A percentile compares a stretch with the other conserved stretches of the same genome.
Conservation (phyloP, 768 basidiomycete species). For the Lactarius deliciosus region DNA sequence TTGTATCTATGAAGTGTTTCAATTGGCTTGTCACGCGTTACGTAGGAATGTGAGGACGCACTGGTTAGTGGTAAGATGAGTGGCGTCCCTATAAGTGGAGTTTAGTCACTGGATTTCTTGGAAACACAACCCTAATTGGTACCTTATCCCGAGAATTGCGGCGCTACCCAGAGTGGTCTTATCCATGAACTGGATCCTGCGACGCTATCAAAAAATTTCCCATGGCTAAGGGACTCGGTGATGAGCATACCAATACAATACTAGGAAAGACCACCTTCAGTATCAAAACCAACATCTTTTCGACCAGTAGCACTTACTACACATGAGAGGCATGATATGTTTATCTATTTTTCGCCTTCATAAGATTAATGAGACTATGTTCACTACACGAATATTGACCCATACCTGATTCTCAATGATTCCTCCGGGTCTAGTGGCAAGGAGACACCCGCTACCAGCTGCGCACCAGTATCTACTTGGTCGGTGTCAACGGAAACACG, state of each 20-base stretch:
- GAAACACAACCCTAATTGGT: slow-evolving; percentile 26
- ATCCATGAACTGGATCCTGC: slow-evolving; percentile 78
- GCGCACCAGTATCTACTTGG: slow-evolving; percentile 63
- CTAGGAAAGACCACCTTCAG: slow-evolving; percentile 35
- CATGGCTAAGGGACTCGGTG: background rate
- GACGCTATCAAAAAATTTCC: slow-evolving; percentile 23
- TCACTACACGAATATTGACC: too few species aligned
- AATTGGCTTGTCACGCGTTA: background rate
- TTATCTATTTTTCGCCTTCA: slow-evolving; percentile 56
- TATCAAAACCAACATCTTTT: slow-evolving; percentile 2
- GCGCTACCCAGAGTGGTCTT: slow-evolving; percentile 68
- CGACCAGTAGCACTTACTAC: slow-evolving; percentile 51
- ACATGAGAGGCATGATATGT: slow-evolving; percentile 71
- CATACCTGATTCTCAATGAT: slow-evolving; percentile 48
- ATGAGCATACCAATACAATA: slow-evolving; percentile 51
- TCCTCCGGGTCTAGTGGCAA: slow-evolving; percentile 52
- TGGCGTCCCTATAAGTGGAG: slow-evolving; percentile 45
- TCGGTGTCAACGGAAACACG: slow-evolving; percentile 43
- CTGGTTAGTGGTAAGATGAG: slow-evolving; percentile 66
- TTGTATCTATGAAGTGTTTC: slow-evolving; percentile 52
- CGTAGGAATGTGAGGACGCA: slow-evolving; percentile 35
- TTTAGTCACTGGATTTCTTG: slow-evolving; percentile 2
- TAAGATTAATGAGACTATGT: slow-evolving; percentile 30
- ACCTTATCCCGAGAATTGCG: slow-evolving; percentile 72
- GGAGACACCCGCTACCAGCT: slow-evolving; percentile 48